Evolutionary conservation across 495 filamentous ascomycete genomes (phyloP).

Genomic region (Hypomontagnella monticulosa): DNA sequence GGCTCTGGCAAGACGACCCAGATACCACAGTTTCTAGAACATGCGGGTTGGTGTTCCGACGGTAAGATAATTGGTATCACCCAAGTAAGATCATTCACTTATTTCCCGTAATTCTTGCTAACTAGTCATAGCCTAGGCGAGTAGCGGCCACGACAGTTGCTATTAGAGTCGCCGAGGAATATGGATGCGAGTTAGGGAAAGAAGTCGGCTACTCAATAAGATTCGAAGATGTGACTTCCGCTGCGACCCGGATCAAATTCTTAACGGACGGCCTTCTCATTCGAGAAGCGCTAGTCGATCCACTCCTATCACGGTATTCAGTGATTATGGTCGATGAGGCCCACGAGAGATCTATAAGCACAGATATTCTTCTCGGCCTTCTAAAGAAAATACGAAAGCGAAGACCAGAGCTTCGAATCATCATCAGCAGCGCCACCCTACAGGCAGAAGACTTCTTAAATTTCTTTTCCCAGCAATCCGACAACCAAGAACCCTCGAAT

Average conservation of each 20-base stretch:
- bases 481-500: constrained; percentile 55
- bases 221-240: constrained; percentile 95
- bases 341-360: constrained; percentile 94
- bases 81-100: constrained; percentile 69
- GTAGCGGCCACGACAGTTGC: constrained; percentile 95
- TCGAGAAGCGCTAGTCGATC: constrained; percentile 92
- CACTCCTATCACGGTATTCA: constrained; percentile 89
- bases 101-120: constrained; percentile 14
- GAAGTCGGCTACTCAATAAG: constrained; percentile 97
- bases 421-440: constrained; percentile 93
- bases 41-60: constrained; percentile 88
- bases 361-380: constrained; percentile 91
- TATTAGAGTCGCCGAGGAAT: constrained; percentile 89
- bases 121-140: constrained; percentile 74
- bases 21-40: constrained; percentile 85
- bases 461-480: constrained; percentile 73
- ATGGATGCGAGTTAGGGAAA: constrained; percentile 89
- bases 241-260: constrained; percentile 91
- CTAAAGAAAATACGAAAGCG: constrained; percentile 91
- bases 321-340: constrained; percentile 99
- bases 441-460: constrained; percentile 88
- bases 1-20: constrained; percentile 92
- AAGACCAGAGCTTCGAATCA: constrained; percentile 83
- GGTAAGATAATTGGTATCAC: constrained; percentile 86
- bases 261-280: constrained; percentile 95